These are phyloP conservation scores for Cutaneotrichosporon cutaneum DNA, from an alignment of 1,284 basidiomycete species.

Conservation along the genomic window DNA sequence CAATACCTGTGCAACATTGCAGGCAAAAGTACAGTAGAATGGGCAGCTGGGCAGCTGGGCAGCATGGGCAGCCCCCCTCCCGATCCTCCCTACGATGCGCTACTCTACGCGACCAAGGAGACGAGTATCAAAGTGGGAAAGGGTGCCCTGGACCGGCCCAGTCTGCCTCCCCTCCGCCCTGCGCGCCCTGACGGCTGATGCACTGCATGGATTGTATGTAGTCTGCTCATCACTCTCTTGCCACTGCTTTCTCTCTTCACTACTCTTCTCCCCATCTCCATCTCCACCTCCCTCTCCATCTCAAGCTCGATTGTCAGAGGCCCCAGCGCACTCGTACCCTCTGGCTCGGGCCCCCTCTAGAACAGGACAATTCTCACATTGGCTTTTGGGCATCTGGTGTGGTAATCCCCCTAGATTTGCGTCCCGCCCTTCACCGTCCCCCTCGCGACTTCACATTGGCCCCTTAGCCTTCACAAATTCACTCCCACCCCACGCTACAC, in stretches of 20 bases:
- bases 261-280: background rate
- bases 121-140: too few species aligned
- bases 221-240: too few species aligned
- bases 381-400: background rate
- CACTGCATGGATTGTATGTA: too few species aligned
- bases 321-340: background rate
- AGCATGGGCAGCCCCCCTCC: too few species aligned
- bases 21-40: too few species aligned
- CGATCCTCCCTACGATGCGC: too few species aligned
- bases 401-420: background rate
- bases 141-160: too few species aligned
- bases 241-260: background rate
- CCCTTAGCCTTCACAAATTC: background rate
- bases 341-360: background rate
- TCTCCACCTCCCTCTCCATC: background rate
- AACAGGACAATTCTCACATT: background rate
- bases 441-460: background rate
- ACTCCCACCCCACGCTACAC: background rate
- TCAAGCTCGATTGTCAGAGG: background rate
- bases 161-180: too few species aligned
- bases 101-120: too few species aligned
- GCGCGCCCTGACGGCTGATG: too few species aligned
- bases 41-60: too few species aligned
- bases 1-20: too few species aligned
- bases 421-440: background rate